Base-by-base conservation (phyloP, 2,329 filamentous ascomycete species). In the Nemania sp. region DNA sequence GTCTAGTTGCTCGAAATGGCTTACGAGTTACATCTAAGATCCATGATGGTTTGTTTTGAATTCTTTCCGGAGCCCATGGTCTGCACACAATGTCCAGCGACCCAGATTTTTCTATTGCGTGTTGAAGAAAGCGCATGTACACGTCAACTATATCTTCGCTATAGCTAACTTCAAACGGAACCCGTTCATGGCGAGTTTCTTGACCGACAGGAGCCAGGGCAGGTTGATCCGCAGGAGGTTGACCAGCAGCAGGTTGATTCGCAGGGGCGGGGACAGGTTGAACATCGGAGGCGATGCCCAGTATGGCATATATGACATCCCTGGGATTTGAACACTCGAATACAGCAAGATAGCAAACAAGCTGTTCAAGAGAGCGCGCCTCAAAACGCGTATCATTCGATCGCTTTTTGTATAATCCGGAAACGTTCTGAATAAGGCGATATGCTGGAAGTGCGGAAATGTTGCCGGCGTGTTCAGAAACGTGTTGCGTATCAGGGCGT, bases 81-180 rank as follows among this genome's bases (percentile, higher is more conserved):
- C 67, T 56, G 32, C 67, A 69, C n/a, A 69, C 26, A 59, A 69
- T 64, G 26, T 69, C 67, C 24, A 69, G 49, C 15, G 67, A 61
- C 41, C 26, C 27, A 5, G 62, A 62, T 27, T 35, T 45, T 35
- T 65, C 22, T 20, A 54, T 24, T 15, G 20, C 18, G 22, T 61
- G 41, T 32, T 49, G 3, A 8, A 54, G 43, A 47, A 69, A 58
- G n/a, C 58, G 43, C 43, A 29, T 51, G 29, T 58, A 66, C 38
- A 69, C 32, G 10, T 41, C 32, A 5, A 43, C n/a, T 32, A 29
- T n/a, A 41, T 26, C 11, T 11, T 38, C 18, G n/a, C 27, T 22
- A 13, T 43, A 53, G 8, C 24, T 20, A 20, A 53, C 51, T 35
- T 18, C 8, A 35, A 53, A n/a, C n/a, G n/a, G n/a, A n/a, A n/a